Evolutionary conservation across 331 rosid species (phyloP).

Genomic region (Acacia pycnantha): DNA sequence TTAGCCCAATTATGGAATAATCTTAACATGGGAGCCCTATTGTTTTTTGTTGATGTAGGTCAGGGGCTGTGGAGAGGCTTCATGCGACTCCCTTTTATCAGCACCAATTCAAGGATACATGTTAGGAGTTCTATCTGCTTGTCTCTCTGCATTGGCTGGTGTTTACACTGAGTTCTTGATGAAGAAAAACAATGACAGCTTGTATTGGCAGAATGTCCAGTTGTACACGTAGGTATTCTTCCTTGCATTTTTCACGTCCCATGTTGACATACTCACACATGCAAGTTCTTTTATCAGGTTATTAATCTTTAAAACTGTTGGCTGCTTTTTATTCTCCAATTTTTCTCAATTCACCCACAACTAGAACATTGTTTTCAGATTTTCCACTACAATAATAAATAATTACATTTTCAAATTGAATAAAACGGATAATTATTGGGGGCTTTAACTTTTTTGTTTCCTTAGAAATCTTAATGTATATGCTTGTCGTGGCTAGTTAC

Average conservation of each 20-base stretch:
- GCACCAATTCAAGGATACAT: conserved; percentile 91
- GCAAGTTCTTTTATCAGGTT: conserved; percentile 31
- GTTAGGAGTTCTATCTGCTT: conserved; percentile 86
- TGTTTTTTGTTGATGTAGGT: conserved; percentile 49
- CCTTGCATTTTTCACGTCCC: conserved; percentile 19
- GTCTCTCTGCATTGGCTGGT: conserved; percentile 98
- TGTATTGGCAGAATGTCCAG: conserved; percentile 98
- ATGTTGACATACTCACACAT: conserved; percentile 34
- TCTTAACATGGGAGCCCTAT: conserved; percentile 10
- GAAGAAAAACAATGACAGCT: conserved; percentile 96
- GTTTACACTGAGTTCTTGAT: conserved; percentile 92
- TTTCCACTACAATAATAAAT: neutral
- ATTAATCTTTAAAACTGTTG: conserved; percentile 48
- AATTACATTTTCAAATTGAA: neutral
- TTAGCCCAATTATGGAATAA: neutral
- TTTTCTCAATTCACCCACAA: neutral
- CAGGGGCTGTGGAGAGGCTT: conserved; percentile 92
- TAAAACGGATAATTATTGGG: neutral
- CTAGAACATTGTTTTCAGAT: conserved; percentile 7
- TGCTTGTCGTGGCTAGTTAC: neutral
- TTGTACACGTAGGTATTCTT: conserved; percentile 86
- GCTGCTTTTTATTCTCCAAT: neutral
- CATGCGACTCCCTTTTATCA: conserved; percentile 85
- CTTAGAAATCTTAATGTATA: neutral
- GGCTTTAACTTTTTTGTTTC: neutral